A percentile compares a stretch with the other conserved stretches of the same genome.
Evolutionary conservation across 2,329 filamentous ascomycete species (phyloP).

Genomic region (Elsinoe australis): DNA sequence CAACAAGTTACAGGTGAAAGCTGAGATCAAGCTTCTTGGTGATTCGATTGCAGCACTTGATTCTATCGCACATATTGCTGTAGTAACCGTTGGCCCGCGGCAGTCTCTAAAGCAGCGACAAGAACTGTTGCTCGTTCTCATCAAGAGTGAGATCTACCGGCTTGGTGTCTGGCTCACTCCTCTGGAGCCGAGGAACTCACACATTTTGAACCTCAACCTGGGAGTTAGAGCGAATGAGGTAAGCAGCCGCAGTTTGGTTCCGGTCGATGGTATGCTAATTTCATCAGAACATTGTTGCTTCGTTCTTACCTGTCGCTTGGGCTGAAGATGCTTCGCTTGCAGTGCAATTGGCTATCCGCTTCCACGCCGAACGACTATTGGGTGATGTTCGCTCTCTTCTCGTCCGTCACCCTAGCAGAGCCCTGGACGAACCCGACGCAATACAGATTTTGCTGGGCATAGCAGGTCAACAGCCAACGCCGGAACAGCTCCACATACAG

Average conservation of each 20-base stretch:
- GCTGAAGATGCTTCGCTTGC: constrained; percentile 74
- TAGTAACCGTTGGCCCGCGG: constrained; percentile 40
- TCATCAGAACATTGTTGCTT: constrained; percentile 20
- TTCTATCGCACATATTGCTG: constrained; percentile 54
- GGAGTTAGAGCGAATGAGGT: constrained; percentile 30
- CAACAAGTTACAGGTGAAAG: constrained; percentile 86
- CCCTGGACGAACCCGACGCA: constrained; percentile 71
- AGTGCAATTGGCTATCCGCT: constrained; percentile 74
- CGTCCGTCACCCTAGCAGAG: constrained; percentile 75
- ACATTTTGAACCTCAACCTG: constrained; percentile 30
- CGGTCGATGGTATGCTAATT: background rate
- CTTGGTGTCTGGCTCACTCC: constrained; percentile 87
- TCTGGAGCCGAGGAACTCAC: constrained; percentile 52
- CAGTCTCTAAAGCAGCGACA: constrained; percentile 70
- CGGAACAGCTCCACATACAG: constrained; percentile 7
- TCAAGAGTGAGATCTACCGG: constrained; percentile 77
- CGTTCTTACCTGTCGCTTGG: constrained; percentile 78
- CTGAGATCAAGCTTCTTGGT: constrained; percentile 72
- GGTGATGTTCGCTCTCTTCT: constrained; percentile 73
- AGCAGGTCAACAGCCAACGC: constrained; percentile 29
- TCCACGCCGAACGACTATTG: constrained; percentile 64
- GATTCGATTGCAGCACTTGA: constrained; percentile 66
- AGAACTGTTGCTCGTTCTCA: constrained; percentile 67
- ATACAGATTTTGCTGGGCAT: constrained; percentile 74
- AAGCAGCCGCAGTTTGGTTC: background rate